Conservation (phyloP, 345 rosid genomes). For the Eucalyptus tenuipes region DNA sequence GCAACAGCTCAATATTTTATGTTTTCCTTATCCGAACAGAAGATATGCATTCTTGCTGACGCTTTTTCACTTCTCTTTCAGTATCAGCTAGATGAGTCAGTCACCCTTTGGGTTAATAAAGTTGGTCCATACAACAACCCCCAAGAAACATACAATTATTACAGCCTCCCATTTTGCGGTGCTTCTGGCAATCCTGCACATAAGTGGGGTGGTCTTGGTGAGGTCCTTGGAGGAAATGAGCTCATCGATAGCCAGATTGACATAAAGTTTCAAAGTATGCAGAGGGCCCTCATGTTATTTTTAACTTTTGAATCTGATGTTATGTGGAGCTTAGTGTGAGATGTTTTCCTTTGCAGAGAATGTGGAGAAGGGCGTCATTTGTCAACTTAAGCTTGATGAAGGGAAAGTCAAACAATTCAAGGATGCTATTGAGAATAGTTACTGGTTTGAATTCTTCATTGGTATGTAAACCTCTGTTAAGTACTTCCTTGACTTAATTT, state of each 20-base stretch:
- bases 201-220: slow-evolving; percentile 99
- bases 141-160: slow-evolving; percentile 97
- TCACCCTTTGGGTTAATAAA: slow-evolving; percentile 96
- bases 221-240: slow-evolving; percentile 99
- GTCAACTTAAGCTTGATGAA: slow-evolving; percentile 55
- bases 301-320: not conserved
- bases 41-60: not conserved
- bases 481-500: not conserved
- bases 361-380: slow-evolving; percentile 49
- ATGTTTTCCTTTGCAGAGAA: slow-evolving; percentile 23
- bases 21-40: not conserved
- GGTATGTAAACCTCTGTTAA: slow-evolving; percentile 42
- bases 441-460: slow-evolving; percentile 92
- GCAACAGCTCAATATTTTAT: not conserved
- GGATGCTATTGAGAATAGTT: slow-evolving; percentile 82
- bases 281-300: not conserved
- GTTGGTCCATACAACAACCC: slow-evolving; percentile 99
- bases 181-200: slow-evolving; percentile 51
- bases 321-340: not conserved
- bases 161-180: slow-evolving; percentile 95
- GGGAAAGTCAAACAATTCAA: slow-evolving; percentile 64
- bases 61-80: slow-evolving; percentile 15
- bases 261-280: slow-evolving; percentile 77
- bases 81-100: slow-evolving; percentile 74
- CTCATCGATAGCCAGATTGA: slow-evolving; percentile 89